These are phyloP conservation scores for Cyberlindnera misumaiensis DNA, from an alignment of 805 yeast genomes.

Conservation along the genomic window DNA sequence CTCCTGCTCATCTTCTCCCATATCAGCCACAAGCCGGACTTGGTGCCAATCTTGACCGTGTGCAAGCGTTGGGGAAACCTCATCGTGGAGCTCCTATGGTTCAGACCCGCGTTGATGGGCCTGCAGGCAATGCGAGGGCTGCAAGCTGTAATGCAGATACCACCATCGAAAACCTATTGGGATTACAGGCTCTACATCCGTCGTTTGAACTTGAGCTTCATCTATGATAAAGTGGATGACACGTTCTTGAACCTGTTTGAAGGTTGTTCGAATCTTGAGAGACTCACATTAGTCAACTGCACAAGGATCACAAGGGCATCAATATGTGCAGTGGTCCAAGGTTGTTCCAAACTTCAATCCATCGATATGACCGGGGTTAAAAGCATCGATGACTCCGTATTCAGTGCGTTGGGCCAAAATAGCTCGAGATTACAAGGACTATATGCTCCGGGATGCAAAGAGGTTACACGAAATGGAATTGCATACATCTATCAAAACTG, in stretches of 20 bases:
- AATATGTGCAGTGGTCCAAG: conserved; percentile 53
- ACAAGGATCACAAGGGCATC: conserved; percentile 51
- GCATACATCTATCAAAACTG: conserved; percentile 52
- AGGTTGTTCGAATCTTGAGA: conserved; percentile 72
- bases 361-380: conserved; percentile 81
- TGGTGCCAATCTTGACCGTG: conserved; percentile 58
- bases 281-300: conserved; percentile 82
- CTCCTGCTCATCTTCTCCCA: conserved; percentile 60
- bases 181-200: conserved; percentile 65
- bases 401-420: conserved; percentile 56
- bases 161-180: conserved; percentile 47
- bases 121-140: conserved; percentile 45
- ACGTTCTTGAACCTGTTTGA: conserved; percentile 50
- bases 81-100: conserved; percentile 78
- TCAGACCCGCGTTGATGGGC: conserved; percentile 67
- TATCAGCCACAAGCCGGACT: conserved; percentile 51
- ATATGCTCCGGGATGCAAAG: conserved; percentile 78
- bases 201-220: conserved; percentile 71
- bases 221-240: conserved; percentile 63
- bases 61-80: conserved; percentile 77
- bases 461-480: conserved; percentile 63
- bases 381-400: conserved; percentile 62
- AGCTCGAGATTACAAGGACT: conserved; percentile 82
- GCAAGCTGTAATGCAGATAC: conserved; percentile 45
- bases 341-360: conserved; percentile 70